These are phyloP conservation scores for Ambrosia trifida DNA, from an alignment of 129 eudicot genomes.

Conservation along the genomic window DNA sequence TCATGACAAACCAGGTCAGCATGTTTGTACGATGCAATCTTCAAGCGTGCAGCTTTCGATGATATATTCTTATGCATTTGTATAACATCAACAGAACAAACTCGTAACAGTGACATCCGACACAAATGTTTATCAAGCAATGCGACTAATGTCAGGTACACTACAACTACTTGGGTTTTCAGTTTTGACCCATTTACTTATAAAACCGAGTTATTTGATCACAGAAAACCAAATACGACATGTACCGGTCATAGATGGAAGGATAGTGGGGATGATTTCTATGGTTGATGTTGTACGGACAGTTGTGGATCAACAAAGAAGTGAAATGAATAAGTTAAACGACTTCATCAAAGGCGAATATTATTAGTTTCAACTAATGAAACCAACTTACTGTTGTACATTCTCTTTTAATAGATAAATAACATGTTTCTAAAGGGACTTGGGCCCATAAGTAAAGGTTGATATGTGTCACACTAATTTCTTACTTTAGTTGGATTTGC, in stretches of 20 bases:
- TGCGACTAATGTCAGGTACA: slow-evolving; percentile 89
- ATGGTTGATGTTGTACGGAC: slow-evolving; percentile 73
- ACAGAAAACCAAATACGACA: slow-evolving; percentile 82
- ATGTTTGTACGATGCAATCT: not conserved
- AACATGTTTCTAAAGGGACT: slow-evolving; percentile 8
- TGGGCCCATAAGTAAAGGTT: not conserved
- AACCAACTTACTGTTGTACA: slow-evolving; percentile 19
- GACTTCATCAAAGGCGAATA: slow-evolving; percentile 79
- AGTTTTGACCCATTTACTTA: not conserved
- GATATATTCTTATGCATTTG: not conserved
- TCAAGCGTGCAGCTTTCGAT: not conserved
- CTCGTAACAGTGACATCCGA: slow-evolving; percentile 77
- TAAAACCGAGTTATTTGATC: slow-evolving; percentile 6
- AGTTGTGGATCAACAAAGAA: slow-evolving; percentile 80
- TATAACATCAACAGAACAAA: slow-evolving; percentile 47
- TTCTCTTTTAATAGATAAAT: slow-evolving; percentile 7
- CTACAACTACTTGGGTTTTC: not conserved
- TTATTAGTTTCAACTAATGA: slow-evolving; percentile 34
- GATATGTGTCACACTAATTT: not conserved
- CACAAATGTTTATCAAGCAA: slow-evolving; percentile 75
- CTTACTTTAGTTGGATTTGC: not conserved
- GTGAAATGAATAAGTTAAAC: slow-evolving; percentile 68
- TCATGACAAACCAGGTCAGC: slow-evolving; percentile 83
- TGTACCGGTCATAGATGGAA: slow-evolving; percentile 79
- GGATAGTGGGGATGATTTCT: slow-evolving; percentile 86